phyloP scores from a whole-genome alignment of 2,329 filamentous ascomycete species.

The Knufia fluminis region DNA sequence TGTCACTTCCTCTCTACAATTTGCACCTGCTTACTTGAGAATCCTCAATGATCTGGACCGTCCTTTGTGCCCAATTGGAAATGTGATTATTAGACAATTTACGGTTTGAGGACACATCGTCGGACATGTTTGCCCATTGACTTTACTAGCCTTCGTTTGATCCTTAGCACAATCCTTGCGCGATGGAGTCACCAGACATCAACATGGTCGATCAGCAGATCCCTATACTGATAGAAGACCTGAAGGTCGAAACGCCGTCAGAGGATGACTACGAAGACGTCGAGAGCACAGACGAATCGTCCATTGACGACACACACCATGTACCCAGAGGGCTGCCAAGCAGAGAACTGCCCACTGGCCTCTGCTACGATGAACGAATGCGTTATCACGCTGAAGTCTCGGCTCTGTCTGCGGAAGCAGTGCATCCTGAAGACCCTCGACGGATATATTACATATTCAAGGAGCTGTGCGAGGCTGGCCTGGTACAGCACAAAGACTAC shows the following conservation, averaged over 20 bases:
- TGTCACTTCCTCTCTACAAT: too few species aligned
- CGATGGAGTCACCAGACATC: slow-evolving; percentile 1
- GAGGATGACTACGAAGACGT: slow-evolving; percentile 18
- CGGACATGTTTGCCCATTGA: background rate
- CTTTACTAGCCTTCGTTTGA: background rate
- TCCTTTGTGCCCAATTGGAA: too few species aligned
- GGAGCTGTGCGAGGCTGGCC: slow-evolving; percentile 69
- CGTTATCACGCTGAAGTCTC: slow-evolving; percentile 85
- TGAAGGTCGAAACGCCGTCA: slow-evolving; percentile 15
- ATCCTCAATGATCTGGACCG: too few species aligned
- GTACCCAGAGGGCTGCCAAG: slow-evolving; percentile 35
- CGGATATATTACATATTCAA: slow-evolving; percentile 91
- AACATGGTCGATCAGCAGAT: slow-evolving; percentile 5
- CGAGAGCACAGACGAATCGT: slow-evolving; percentile 33
- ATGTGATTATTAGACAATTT: too few species aligned
- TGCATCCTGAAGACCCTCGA: slow-evolving; percentile 89
- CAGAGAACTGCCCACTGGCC: slow-evolving; percentile 57
- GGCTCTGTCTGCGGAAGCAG: slow-evolving; percentile 52
- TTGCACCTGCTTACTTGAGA: too few species aligned
- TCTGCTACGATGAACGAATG: slow-evolving; percentile 92
- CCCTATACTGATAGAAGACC: background rate
- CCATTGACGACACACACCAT: slow-evolving; percentile 34
- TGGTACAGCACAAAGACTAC: slow-evolving; percentile 51
- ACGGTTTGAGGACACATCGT: background rate
- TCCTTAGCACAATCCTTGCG: background rate